phyloP scores from a whole-genome alignment of 1,284 basidiomycete species.

The Hymenochaete sp. region DNA sequence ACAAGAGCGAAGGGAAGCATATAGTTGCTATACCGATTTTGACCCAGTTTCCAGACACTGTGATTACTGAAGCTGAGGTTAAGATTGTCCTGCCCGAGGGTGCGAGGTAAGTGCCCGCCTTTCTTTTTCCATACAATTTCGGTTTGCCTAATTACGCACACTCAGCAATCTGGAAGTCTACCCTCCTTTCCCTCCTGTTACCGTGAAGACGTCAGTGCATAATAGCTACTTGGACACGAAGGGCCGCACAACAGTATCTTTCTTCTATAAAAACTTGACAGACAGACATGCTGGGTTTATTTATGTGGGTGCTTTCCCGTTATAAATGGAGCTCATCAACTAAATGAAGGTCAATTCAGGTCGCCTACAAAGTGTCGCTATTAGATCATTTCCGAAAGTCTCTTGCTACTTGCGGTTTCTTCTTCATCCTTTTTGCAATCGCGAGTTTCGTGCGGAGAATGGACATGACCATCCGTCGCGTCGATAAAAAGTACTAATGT shows the following conservation, averaged over 20 bases:
- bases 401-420: constrained; percentile 58
- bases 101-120: constrained; percentile 59
- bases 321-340: constrained; percentile 19
- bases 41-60: constrained; percentile 72
- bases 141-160: constrained; percentile 9
- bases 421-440: constrained; percentile 57
- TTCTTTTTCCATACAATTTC: constrained; percentile 10
- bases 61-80: constrained; percentile 75
- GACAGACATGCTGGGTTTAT: constrained; percentile 70
- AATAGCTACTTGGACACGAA: constrained; percentile 91
- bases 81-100: constrained; percentile 89
- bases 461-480: constrained; percentile 32
- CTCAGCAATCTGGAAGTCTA: constrained; percentile 67
- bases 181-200: constrained; percentile 70
- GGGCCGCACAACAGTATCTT: constrained; percentile 73
- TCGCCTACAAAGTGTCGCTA: constrained; percentile 76
- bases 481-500: constrained; percentile 9
- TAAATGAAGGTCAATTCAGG: constrained; percentile 38
- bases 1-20: constrained; percentile 51
- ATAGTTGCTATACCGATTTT: constrained; percentile 81
- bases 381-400: constrained; percentile 80
- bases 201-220: constrained; percentile 53
- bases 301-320: constrained; percentile 44
- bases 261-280: constrained; percentile 70
- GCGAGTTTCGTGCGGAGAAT: constrained; percentile 54